Percentiles rank a stretch among this genome's conserved stretches.
Conservation (phyloP, 2,329 filamentous ascomycete species). For the Emergomyces orientalis region DNA sequence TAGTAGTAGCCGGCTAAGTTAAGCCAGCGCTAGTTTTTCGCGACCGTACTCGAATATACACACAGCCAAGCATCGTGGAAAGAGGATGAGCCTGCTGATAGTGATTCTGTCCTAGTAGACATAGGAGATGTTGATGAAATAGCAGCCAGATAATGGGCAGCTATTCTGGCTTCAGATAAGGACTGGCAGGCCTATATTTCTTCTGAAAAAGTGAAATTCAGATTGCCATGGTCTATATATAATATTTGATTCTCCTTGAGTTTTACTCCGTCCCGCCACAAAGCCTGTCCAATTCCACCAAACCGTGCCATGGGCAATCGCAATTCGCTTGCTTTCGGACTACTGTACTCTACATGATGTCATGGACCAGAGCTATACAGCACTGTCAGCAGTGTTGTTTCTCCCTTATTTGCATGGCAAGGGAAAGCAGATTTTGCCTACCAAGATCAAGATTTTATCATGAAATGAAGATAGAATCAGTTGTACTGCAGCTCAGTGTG, state of each 20-base stretch:
- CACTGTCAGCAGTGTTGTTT: conserved; percentile 20
- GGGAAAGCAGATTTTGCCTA: conserved; percentile 1
- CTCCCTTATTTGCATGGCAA: conserved; percentile 15
- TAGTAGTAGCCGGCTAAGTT: too few species aligned
- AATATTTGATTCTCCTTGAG: background rate
- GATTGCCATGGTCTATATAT: conserved; percentile 10
- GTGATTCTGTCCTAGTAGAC: background rate
- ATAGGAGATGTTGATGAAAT: conserved; percentile 10
- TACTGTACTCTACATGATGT: conserved; percentile 18
- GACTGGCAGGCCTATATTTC: too few species aligned
- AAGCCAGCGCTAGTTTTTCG: too few species aligned
- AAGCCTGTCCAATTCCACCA: background rate
- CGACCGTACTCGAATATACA: background rate
- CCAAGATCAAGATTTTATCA: background rate
- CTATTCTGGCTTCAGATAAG: conserved; percentile 13
- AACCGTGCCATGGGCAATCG: conserved; percentile 14
- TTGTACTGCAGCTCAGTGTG: background rate
- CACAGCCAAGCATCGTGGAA: background rate
- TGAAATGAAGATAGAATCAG: background rate
- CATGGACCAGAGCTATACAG: conserved; percentile 19
- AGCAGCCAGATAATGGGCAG: conserved; percentile 14
- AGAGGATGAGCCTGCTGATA: background rate
- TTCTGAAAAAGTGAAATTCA: too few species aligned
- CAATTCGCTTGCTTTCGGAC: conserved; percentile 16
- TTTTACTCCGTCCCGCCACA: background rate